Conservation (phyloP, 2,329 filamentous ascomycete species). For the Pseudogymnoascus sp. region DNA sequence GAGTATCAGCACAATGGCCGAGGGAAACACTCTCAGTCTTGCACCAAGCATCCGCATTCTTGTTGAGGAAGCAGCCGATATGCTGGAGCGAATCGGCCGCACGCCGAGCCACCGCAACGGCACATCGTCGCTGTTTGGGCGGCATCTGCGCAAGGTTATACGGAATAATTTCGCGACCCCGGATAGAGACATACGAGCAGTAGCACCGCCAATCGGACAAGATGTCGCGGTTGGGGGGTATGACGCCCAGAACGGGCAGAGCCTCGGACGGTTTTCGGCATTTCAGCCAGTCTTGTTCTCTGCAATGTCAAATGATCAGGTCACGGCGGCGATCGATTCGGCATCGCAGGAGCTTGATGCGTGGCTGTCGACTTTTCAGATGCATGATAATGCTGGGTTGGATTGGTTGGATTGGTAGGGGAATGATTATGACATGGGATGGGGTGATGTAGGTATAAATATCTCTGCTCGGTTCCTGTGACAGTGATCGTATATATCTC, state of each 20-base stretch:
- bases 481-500: too few species aligned
- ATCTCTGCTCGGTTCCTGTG: too few species aligned
- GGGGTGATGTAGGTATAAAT: background rate
- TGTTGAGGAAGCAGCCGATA: too few species aligned
- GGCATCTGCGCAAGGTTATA: too few species aligned
- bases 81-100: too few species aligned
- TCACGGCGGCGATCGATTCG: constrained; percentile 56
- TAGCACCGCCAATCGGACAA: background rate
- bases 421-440: background rate
- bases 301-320: constrained; percentile 60
- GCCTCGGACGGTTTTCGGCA: constrained; percentile 8
- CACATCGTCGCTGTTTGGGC: too few species aligned
- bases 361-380: constrained; percentile 17
- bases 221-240: constrained; percentile 11
- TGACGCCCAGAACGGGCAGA: constrained; percentile 12
- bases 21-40: too few species aligned
- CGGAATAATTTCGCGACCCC: too few species aligned
- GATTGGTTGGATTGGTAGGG: constrained; percentile 24
- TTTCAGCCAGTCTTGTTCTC: constrained; percentile 51
- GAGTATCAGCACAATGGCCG: too few species aligned
- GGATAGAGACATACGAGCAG: too few species aligned
- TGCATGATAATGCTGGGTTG: constrained; percentile 20
- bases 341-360: constrained; percentile 49
- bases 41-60: too few species aligned
- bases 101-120: too few species aligned